Conservation (phyloP, 176 grass and related monocot species). For the Echinochloa phyllopogon region DNA sequence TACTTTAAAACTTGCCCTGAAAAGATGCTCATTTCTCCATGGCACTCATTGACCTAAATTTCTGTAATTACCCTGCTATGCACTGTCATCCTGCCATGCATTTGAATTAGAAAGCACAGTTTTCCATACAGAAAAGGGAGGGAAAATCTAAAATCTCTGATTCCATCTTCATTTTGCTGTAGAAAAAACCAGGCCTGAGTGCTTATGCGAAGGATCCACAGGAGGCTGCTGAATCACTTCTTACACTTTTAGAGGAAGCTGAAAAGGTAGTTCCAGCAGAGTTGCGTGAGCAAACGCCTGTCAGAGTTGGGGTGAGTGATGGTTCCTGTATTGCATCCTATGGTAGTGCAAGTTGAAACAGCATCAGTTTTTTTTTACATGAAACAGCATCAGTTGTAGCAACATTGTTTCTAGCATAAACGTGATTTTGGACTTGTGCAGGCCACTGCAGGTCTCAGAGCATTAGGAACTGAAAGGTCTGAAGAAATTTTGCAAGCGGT, state of each 20-base stretch:
- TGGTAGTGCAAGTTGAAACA: slow-evolving; percentile 15
- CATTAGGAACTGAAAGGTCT: slow-evolving; percentile 79
- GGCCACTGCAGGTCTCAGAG: slow-evolving; percentile 97
- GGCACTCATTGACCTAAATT: slow-evolving; percentile 4
- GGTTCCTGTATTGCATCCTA: slow-evolving; percentile 26
- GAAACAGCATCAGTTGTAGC: slow-evolving; percentile 16
- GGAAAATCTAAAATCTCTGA: slow-evolving; percentile 14
- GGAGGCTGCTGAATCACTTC: slow-evolving; percentile 87
- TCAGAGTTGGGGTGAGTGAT: slow-evolving; percentile 89
- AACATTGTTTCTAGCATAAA: slow-evolving; percentile 25
- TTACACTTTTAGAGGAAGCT: slow-evolving; percentile 82
- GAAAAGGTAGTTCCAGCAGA: slow-evolving; percentile 75
- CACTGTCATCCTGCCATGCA: slow-evolving; percentile 25
- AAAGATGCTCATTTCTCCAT: slow-evolving; percentile 23
- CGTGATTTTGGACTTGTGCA: slow-evolving; percentile 48
- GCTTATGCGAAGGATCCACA: slow-evolving; percentile 75
- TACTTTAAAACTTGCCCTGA: slow-evolving; percentile 10
- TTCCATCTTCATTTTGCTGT: slow-evolving; percentile 35
- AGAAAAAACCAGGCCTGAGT: slow-evolving; percentile 89
- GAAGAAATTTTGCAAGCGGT: slow-evolving; percentile 97
- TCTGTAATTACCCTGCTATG: not conserved
- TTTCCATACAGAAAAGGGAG: slow-evolving; percentile 2
- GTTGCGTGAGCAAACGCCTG: slow-evolving; percentile 76
- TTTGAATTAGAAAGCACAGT: slow-evolving; percentile 24
- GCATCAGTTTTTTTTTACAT: slow-evolving; percentile 1